Base-by-base conservation (phyloP, 73 alveolate genomes). In the Paramecium sexaurelia region DNA sequence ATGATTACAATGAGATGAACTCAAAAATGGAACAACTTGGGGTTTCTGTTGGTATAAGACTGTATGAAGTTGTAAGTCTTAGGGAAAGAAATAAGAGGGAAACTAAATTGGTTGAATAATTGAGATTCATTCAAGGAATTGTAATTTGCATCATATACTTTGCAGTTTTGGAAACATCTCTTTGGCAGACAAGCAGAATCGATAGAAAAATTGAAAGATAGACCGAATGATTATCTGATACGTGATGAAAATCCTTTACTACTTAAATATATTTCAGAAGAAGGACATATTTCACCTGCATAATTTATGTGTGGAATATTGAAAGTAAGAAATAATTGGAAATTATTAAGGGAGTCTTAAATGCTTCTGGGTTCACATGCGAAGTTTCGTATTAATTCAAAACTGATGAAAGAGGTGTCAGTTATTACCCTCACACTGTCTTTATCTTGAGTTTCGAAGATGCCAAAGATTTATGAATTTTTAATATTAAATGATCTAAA, bases 1-100 rank as follows among this genome's bases (percentile, higher is more conserved):
- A 78, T 78, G 90, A 78, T 78, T 78, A 78, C n/a, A 78, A 39
- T 78, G 55, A 32, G 7, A 78, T 78, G 40, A 78, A 41, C 7
- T 20, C 40, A 9, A 78, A 78, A 45, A 39, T 78, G 71, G 90
- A 78, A 22, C n/a, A 20, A 19, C 41, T 78, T 7, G 90, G 90
- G 22, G 43, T 17, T 3, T 37, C 68, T 7, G 90, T 78, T 8
- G 90, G 90, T 41, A 78, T 78, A 11, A 27, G 90, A 78, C 41
- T 78, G 9, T 78, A 78, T 78, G 90, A 78, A 22, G 90, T 78
- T 3, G 71, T 78, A 1, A 29, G 90, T 45, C 24, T 78, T 5
- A 78, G 90, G 7, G 90, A 78, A 43, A 78, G 90, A 78, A 78
- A 78, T 40, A 78, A 78, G 17, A 78, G 90, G 36, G 90, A 78